A percentile compares a stretch with the other conserved stretches of the same genome.
These are phyloP conservation scores for Mycosphaerella sp. DNA, from an alignment of 2,329 filamentous ascomycete species.

Conservation along the genomic window DNA sequence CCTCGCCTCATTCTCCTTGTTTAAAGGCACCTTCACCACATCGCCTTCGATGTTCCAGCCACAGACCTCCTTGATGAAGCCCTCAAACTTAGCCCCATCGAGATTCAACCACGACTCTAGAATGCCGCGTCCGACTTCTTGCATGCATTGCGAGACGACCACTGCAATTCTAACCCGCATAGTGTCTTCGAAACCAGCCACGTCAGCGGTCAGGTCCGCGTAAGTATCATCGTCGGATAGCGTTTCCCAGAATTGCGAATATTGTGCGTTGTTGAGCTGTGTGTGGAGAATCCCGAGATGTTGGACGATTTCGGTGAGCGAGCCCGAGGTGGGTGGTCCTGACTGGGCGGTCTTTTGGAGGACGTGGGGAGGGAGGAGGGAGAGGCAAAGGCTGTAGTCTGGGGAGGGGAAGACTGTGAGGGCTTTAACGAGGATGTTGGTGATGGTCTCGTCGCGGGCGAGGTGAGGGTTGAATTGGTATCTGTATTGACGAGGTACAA, in stretches of 20 bases:
- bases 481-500: constrained; percentile 43
- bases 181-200: constrained; percentile 89
- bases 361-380: constrained; percentile 82
- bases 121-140: constrained; percentile 55
- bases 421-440: constrained; percentile 97
- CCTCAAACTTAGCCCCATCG: constrained; percentile 42
- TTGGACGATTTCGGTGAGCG: constrained; percentile 79
- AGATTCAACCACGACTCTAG: constrained; percentile 48
- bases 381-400: constrained; percentile 89
- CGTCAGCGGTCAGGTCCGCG: constrained; percentile 90
- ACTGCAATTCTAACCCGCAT: constrained; percentile 85
- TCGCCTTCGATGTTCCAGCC: constrained; percentile 72
- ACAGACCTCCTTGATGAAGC: constrained; percentile 52
- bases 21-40: constrained; percentile 71
- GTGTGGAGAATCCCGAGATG: constrained; percentile 80
- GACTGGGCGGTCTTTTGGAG: constrained; percentile 50
- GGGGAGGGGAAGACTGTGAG: constrained; percentile 95
- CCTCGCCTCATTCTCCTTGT: constrained; percentile 97
- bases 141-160: constrained; percentile 79
- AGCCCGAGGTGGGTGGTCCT: constrained; percentile 50
- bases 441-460: constrained; percentile 91
- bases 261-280: constrained; percentile 84
- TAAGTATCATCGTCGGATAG: constrained; percentile 92
- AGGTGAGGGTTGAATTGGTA: constrained; percentile 99
- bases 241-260: constrained; percentile 86